phyloP scores from a whole-genome alignment of 1,139 yeast species.

The Magnusiomyces suaveolens region DNA sequence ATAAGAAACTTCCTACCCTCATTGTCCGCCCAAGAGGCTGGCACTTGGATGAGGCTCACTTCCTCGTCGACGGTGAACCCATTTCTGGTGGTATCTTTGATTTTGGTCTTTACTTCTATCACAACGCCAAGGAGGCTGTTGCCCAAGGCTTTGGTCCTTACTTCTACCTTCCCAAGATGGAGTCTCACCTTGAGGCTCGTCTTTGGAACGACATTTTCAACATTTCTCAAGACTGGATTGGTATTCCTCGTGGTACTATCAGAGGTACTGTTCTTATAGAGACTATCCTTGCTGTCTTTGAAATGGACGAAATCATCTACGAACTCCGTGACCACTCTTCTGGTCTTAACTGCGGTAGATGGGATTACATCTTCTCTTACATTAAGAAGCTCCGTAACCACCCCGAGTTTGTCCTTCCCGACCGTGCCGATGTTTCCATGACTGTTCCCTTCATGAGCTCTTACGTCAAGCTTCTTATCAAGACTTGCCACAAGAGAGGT shows the following conservation, averaged over 20 bases:
- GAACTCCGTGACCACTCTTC: constrained; percentile 67
- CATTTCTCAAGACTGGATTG: constrained; percentile 57
- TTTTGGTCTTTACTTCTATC: constrained; percentile 67
- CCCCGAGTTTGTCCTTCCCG: constrained; percentile 57
- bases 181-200: constrained; percentile 69
- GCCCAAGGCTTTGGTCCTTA: constrained; percentile 64
- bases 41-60: constrained; percentile 71
- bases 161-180: constrained; percentile 74
- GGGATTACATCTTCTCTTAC: constrained; percentile 72
- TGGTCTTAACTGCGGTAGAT: constrained; percentile 73
- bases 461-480: constrained; percentile 56
- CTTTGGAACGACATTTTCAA: constrained; percentile 72
- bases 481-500: constrained; percentile 65
- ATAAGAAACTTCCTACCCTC: constrained; percentile 47
- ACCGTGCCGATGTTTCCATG: constrained; percentile 67
- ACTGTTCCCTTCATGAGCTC: constrained; percentile 65
- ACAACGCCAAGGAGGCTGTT: constrained; percentile 55
- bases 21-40: constrained; percentile 82
- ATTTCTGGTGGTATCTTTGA: constrained; percentile 67
- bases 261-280: constrained; percentile 72
- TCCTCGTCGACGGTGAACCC: constrained; percentile 65
- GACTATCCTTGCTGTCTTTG: constrained; percentile 68
- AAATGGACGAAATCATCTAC: constrained; percentile 72
- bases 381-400: constrained; percentile 59
- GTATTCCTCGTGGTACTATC: constrained; percentile 59